phyloP scores from a whole-genome alignment of 176 grass and related monocot genomes.

The Panicum miliaceum region DNA sequence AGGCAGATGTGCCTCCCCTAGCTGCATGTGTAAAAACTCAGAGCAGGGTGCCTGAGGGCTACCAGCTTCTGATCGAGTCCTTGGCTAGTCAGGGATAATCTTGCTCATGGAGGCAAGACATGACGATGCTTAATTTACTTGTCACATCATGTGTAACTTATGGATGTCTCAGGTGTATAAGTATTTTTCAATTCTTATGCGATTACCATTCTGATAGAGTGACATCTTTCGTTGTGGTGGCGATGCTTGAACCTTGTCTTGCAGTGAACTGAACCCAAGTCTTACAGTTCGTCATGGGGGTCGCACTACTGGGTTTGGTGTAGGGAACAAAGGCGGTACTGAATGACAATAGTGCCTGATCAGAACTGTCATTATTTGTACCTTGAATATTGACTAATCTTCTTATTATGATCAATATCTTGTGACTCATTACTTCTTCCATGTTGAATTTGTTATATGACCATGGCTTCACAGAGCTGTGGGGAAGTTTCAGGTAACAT shows the following conservation, averaged over 20 bases:
- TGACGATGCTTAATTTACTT: slow-evolving; percentile 30
- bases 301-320: background rate
- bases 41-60: slow-evolving; percentile 71
- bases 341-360: background rate
- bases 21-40: slow-evolving; percentile 65
- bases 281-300: background rate
- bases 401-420: background rate
- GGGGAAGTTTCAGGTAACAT: too few species aligned
- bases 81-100: slow-evolving; percentile 60
- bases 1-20: slow-evolving; percentile 71
- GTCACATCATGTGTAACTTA: slow-evolving; percentile 39
- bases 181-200: slow-evolving; percentile 34
- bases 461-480: too few species aligned
- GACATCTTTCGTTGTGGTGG: background rate
- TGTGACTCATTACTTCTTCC: background rate
- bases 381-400: background rate
- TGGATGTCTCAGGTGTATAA: slow-evolving; percentile 27
- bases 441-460: too few species aligned
- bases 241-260: background rate
- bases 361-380: background rate
- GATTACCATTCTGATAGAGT: slow-evolving; percentile 1
- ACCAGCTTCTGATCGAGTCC: slow-evolving; percentile 84
- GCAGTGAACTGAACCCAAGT: background rate
- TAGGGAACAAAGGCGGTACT: background rate
- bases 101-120: background rate